Conservation (phyloP, 2,329 filamentous ascomycete genomes). For the Exutisphaerella laricina region DNA sequence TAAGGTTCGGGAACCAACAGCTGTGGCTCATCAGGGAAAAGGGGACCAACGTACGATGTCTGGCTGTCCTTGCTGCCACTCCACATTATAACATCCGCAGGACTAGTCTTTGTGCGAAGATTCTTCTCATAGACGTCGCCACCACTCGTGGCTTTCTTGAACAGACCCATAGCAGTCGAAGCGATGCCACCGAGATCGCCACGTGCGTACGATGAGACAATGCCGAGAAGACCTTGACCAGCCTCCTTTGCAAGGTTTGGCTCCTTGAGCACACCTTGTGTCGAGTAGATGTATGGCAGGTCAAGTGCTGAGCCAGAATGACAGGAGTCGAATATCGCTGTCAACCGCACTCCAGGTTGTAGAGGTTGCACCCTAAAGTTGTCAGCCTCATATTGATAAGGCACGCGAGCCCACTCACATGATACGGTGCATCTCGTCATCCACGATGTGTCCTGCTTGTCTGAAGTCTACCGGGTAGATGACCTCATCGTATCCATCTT, state of each 20-base stretch:
- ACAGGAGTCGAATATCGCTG: conserved; percentile 76
- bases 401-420: conserved; percentile 50
- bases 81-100: conserved; percentile 97
- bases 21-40: conserved; percentile 16
- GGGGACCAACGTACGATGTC: conserved; percentile 65
- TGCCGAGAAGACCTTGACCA: conserved; percentile 62
- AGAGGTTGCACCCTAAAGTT: conserved; percentile 59
- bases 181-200: conserved; percentile 81
- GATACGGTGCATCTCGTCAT: conserved; percentile 75
- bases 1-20: conserved; percentile 7
- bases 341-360: conserved; percentile 74
- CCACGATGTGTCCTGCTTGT: conserved; percentile 72
- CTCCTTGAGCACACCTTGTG: conserved; percentile 73
- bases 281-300: conserved; percentile 74
- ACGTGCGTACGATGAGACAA: conserved; percentile 72
- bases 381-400: too few relatives aligned
- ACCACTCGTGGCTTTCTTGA: conserved; percentile 80
- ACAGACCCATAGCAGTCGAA: conserved; percentile 70
- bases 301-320: conserved; percentile 74
- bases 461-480: conserved; percentile 80
- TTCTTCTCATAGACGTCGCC: conserved; percentile 75
- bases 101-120: conserved; percentile 81
- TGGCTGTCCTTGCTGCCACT: conserved; percentile 94
- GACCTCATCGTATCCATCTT: conserved; percentile 76
- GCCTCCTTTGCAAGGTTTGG: conserved; percentile 76